Conservation (phyloP, 192 early-diverging fungal genomes). For the Backusella psychrophila region DNA sequence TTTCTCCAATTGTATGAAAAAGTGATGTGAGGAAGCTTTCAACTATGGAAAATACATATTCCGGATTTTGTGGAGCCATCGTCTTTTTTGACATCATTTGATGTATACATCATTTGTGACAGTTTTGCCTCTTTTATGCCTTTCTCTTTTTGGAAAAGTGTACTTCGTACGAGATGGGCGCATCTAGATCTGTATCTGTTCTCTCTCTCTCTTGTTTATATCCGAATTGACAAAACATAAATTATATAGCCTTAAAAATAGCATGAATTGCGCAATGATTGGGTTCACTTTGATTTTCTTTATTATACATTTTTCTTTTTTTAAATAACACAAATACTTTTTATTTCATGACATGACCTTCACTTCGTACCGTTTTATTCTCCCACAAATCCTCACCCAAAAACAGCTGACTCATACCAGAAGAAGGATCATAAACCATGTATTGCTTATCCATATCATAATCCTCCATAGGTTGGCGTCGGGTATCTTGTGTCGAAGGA, state of each 20-base stretch:
- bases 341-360: slow-evolving; percentile 20
- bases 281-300: not conserved
- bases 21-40: not conserved
- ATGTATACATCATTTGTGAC: no score
- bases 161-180: no score
- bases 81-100: not conserved
- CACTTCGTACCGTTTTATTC: slow-evolving; percentile 1
- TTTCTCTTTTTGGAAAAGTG: no score
- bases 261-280: no score
- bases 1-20: not conserved
- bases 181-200: no score
- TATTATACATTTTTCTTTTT: not conserved
- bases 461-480: not conserved
- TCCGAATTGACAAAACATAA: no score
- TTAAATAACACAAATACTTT: not conserved
- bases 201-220: no score
- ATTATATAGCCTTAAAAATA: no score
- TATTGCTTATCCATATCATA: not conserved
- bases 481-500: not conserved
- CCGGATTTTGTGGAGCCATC: not conserved
- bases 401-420: slow-evolving; percentile 11
- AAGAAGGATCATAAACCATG: not conserved
- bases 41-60: not conserved
- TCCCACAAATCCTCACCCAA: not conserved
- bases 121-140: no score